These are phyloP conservation scores for Tylopilus vinaceipallidus DNA, from an alignment of 768 basidiomycete species.

Conservation along the genomic window DNA sequence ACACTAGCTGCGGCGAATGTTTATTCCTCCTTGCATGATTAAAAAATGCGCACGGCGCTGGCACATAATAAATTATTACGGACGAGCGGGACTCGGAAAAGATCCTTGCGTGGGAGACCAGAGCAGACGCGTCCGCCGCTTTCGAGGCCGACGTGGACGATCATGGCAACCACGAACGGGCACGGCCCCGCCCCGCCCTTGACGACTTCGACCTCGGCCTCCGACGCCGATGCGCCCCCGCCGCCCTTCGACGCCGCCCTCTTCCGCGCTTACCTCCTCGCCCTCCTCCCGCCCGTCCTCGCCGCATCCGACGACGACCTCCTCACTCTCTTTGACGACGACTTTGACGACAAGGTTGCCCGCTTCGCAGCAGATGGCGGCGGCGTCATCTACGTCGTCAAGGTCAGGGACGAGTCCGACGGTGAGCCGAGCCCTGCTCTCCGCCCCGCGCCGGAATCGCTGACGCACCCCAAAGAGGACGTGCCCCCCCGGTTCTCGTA, in stretches of 20 bases:
- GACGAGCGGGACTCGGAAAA: too few species aligned
- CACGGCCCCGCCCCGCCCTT: constrained; percentile 27
- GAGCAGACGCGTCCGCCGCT: background rate
- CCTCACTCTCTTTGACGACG: constrained; percentile 64
- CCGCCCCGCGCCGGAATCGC: background rate
- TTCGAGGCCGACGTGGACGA: too few species aligned
- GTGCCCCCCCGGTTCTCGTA: constrained; percentile 60
- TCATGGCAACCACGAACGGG: constrained; percentile 25
- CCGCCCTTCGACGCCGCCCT: constrained; percentile 63
- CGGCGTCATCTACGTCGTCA: constrained; percentile 80
- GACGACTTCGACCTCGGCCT: constrained; percentile 29
- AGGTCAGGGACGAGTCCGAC: constrained; percentile 71
- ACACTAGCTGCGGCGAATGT: too few species aligned
- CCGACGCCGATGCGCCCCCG: constrained; percentile 38
- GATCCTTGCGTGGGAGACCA: background rate
- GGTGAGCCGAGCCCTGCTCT: constrained; percentile 43
- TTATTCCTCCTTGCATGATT: too few species aligned
- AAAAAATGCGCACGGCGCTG: too few species aligned
- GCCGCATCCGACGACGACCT: constrained; percentile 68
- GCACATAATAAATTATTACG: too few species aligned
- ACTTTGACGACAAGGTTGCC: constrained; percentile 71
- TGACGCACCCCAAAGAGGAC: constrained; percentile 54
- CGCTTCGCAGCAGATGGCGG: constrained; percentile 76
- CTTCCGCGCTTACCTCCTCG: constrained; percentile 68
- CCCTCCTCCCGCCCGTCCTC: constrained; percentile 78